These are phyloP conservation scores for Nectriaceae sp. DNA, from an alignment of 2,329 filamentous ascomycete genomes.

Conservation along the genomic window DNA sequence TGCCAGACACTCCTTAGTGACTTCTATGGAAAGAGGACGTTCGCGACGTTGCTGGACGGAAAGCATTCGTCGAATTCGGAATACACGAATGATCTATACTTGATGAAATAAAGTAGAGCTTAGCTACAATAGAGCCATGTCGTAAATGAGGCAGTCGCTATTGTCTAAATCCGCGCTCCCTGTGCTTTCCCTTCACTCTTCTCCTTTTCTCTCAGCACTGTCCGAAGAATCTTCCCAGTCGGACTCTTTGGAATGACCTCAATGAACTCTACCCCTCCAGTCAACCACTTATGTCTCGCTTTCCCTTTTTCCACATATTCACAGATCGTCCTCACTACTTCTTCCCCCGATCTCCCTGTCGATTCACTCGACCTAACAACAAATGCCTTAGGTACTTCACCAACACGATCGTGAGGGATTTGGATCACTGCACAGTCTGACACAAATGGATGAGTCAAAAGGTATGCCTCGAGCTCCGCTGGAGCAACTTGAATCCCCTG, in stretches of 20 bases:
- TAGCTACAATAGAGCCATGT: too few relatives aligned
- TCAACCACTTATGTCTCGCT: slow-evolving; percentile 66
- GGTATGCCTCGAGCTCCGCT: slow-evolving; percentile 73
- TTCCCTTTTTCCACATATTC: slow-evolving; percentile 59
- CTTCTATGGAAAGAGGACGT: too few relatives aligned
- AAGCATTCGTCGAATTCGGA: too few relatives aligned
- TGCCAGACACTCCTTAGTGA: too few relatives aligned
- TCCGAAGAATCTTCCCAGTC: slow-evolving; percentile 70
- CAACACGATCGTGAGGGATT: slow-evolving; percentile 58
- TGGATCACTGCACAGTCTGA: slow-evolving; percentile 76
- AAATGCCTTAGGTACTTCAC: slow-evolving; percentile 63
- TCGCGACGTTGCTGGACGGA: too few relatives aligned
- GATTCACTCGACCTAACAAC: slow-evolving; percentile 56
- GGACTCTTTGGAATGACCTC: slow-evolving; percentile 70
- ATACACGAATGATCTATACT: too few relatives aligned
- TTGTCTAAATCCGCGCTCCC: too few relatives aligned
- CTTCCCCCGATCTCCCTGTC: slow-evolving; percentile 37
- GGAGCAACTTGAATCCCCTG: slow-evolving; percentile 70
- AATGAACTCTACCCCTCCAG: slow-evolving; percentile 62
- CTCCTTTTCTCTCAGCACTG: slow-evolving; percentile 71
- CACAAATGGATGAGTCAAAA: slow-evolving; percentile 69
- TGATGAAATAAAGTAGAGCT: too few relatives aligned
- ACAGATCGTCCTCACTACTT: slow-evolving; percentile 55
- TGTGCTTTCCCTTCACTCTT: too few relatives aligned
- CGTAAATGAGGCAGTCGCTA: too few relatives aligned